Conservation (phyloP, 2,329 filamentous ascomycete species). For the Westerdykella aurantiaca region DNA sequence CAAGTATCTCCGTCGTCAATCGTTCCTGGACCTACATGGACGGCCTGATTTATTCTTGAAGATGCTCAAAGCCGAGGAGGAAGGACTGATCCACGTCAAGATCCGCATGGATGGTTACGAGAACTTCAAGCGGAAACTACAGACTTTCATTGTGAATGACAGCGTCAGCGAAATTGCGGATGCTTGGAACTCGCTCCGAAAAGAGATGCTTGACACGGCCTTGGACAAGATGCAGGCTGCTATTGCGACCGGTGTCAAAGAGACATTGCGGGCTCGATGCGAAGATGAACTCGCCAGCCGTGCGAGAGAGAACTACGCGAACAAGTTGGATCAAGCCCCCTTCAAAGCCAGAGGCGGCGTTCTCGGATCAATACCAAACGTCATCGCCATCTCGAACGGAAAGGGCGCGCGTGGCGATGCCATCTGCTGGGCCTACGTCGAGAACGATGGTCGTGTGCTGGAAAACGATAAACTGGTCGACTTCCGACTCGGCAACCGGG, state of each 20-base stretch:
- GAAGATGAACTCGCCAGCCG: slow-evolving; percentile 85
- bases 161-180: slow-evolving; percentile 93
- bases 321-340: slow-evolving; percentile 88
- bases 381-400: slow-evolving; percentile 82
- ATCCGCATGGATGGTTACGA: slow-evolving; percentile 71
- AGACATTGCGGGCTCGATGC: slow-evolving; percentile 86
- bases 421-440: slow-evolving; percentile 85
- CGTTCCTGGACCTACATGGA: slow-evolving; percentile 66
- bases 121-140: slow-evolving; percentile 69
- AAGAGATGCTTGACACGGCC: slow-evolving; percentile 76
- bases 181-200: slow-evolving; percentile 85
- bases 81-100: slow-evolving; percentile 82
- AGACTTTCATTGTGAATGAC: slow-evolving; percentile 83
- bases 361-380: slow-evolving; percentile 78
- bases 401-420: slow-evolving; percentile 73
- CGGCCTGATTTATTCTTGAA: slow-evolving; percentile 87
- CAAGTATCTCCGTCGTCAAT: slow-evolving; percentile 90
- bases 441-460: slow-evolving; percentile 82
- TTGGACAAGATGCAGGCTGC: slow-evolving; percentile 75
- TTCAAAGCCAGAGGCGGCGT: slow-evolving; percentile 93
- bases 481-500: slow-evolving; percentile 58
- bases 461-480: slow-evolving; percentile 86
- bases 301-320: slow-evolving; percentile 82
- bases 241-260: slow-evolving; percentile 88
- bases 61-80: slow-evolving; percentile 96